Conservation (phyloP, 23 red algal genomes). For the Chondrus crispus region DNA sequence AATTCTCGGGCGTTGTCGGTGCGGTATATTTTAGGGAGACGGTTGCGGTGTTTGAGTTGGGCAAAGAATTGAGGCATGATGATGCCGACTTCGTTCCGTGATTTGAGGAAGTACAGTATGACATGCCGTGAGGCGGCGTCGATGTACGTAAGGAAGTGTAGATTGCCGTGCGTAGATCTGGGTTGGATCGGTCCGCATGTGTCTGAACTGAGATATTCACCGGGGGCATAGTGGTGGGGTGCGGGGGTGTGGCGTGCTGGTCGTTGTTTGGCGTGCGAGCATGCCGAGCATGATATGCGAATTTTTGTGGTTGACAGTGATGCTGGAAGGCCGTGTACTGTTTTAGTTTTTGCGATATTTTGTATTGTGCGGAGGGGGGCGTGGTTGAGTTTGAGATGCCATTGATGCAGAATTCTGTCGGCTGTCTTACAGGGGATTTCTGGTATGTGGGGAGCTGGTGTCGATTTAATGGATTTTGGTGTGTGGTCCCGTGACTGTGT, state of each 20-base stretch:
- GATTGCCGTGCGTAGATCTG: background rate
- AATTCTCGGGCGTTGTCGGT: slow-evolving; percentile 5
- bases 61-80: background rate
- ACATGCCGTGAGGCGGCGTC: background rate
- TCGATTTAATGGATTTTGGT: too few relatives aligned
- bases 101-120: background rate
- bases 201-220: background rate
- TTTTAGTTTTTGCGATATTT: background rate
- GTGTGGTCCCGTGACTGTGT: too few relatives aligned
- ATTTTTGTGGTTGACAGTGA: background rate
- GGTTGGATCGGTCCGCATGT: background rate
- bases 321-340: background rate
- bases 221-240: background rate
- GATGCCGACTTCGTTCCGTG: background rate
- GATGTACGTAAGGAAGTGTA: background rate
- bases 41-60: background rate
- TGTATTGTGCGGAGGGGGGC: background rate
- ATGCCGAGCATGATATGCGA: background rate
- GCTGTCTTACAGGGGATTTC: background rate
- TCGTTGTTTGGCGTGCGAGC: background rate
- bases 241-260: background rate
- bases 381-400: background rate
- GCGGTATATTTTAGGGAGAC: background rate
- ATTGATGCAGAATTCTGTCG: background rate
- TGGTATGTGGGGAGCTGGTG: too few relatives aligned